Percentiles rank a stretch among this genome's conserved stretches.
Conservation (phyloP, 1,284 basidiomycete genomes). For the Phlebopus sp. region DNA sequence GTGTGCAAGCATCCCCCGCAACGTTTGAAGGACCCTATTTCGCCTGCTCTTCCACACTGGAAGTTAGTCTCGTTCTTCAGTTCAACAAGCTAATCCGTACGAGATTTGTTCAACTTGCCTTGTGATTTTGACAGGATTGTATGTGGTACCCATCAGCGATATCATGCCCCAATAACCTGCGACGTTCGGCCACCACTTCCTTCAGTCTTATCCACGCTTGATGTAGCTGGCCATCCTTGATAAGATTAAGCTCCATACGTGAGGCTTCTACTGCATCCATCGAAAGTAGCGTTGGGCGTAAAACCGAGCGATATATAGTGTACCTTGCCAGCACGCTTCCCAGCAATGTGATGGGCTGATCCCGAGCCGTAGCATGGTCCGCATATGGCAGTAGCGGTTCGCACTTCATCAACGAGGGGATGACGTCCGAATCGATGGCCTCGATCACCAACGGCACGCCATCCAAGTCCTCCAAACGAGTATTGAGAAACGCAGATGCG, state of each 20-base stretch:
- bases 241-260: conserved; percentile 12
- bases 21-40: conserved; percentile 17
- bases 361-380: conserved; percentile 12
- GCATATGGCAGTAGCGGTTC: conserved; percentile 20
- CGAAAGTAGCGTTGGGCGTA: conserved; percentile 12
- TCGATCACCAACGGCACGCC: conserved; percentile 25
- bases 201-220: conserved; percentile 22
- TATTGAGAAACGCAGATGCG: conserved; percentile 16
- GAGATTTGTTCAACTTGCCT: conserved; percentile 5
- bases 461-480: conserved; percentile 25
- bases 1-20: conserved; percentile 27
- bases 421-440: conserved; percentile 20
- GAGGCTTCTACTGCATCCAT: conserved; percentile 11
- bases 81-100: conserved; percentile 5
- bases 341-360: conserved; percentile 12
- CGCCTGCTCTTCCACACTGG: conserved; percentile 23
- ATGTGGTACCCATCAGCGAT: conserved; percentile 17
- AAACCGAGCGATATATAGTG: conserved; percentile 28
- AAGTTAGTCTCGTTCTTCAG: neutral
- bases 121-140: conserved; percentile 28
- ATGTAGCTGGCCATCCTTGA: conserved; percentile 17
- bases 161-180: conserved; percentile 18
- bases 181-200: conserved; percentile 18
- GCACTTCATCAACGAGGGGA: conserved; percentile 24
- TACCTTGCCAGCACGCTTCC: conserved; percentile 22